Percentiles rank a stretch among this genome's conserved stretches.
Evolutionary conservation across 352 stramenopile species (phyloP).

Genomic region (Thalassiosira delicatula): DNA sequence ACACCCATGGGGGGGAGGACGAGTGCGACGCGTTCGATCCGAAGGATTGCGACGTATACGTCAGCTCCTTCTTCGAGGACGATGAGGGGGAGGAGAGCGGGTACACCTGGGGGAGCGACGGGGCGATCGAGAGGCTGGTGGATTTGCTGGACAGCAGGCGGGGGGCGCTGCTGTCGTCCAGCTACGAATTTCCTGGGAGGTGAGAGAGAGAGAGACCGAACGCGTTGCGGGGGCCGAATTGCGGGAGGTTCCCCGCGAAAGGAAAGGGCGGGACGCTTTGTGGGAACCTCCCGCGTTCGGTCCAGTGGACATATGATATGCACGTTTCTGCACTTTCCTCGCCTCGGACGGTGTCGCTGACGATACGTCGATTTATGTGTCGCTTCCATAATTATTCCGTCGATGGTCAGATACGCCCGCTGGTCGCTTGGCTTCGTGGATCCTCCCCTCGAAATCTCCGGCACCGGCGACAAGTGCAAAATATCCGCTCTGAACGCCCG

Average conservation of each 20-base stretch:
- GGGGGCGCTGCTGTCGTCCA: slow-evolving; percentile 84
- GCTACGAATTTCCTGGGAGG: slow-evolving; percentile 87
- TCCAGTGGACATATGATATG: too few relatives aligned
- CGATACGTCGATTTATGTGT: too few relatives aligned
- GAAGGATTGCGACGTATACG: slow-evolving; percentile 39
- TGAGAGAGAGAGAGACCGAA: slow-evolving; percentile 10
- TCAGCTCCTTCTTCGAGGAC: slow-evolving; percentile 27
- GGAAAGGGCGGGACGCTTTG: too few relatives aligned
- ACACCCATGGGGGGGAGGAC: slow-evolving; percentile 53
- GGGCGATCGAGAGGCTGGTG: slow-evolving; percentile 84
- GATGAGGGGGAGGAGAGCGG: background rate
- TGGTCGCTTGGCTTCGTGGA: slow-evolving; percentile 89
- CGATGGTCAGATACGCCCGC: slow-evolving; percentile 87
- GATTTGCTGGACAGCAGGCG: slow-evolving; percentile 82
- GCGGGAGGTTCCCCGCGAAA: too few relatives aligned
- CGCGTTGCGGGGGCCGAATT: too few relatives aligned
- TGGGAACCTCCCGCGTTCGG: too few relatives aligned
- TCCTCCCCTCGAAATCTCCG: slow-evolving; percentile 86
- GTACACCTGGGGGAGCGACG: slow-evolving; percentile 47
- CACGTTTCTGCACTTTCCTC: too few relatives aligned
- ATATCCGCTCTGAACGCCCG: slow-evolving; percentile 85
- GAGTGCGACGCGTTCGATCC: slow-evolving; percentile 19
- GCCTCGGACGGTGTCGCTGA: too few relatives aligned
- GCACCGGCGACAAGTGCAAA: slow-evolving; percentile 80
- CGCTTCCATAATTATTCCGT: slow-evolving; percentile 1